Conservation (phyloP, 1,284 basidiomycete species). For the Volvariella volvacea region DNA sequence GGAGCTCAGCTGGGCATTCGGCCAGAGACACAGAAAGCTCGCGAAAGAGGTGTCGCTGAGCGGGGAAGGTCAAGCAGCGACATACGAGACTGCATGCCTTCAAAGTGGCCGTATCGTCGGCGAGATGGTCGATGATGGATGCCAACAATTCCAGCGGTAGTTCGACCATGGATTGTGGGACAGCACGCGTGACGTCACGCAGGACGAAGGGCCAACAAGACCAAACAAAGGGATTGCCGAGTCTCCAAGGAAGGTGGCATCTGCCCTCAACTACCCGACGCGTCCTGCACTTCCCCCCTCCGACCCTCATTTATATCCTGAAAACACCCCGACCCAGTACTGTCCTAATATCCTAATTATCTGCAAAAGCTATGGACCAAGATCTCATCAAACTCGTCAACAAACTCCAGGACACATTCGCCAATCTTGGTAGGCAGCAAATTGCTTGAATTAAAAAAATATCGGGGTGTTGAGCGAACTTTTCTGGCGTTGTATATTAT, state of each 20-base stretch:
- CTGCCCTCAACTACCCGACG: not conserved
- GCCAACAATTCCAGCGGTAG: no score
- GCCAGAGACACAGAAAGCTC: no score
- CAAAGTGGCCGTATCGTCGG: no score
- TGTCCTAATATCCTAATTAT: conserved; percentile 6
- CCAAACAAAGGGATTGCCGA: conserved; percentile 2
- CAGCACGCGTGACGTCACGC: no score
- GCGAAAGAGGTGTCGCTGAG: no score
- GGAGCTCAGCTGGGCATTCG: no score
- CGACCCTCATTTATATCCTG: not conserved
- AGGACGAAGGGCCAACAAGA: not conserved
- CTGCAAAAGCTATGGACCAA: conserved; percentile 62
- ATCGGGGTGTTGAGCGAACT: not conserved
- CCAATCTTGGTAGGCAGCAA: conserved; percentile 62
- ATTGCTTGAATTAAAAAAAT: not conserved
- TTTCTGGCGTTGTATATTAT: conserved; percentile 3
- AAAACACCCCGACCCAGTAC: conserved; percentile 12
- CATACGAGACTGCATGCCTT: no score
- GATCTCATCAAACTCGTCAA: conserved; percentile 96
- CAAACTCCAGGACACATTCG: conserved; percentile 88
- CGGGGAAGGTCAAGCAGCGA: no score
- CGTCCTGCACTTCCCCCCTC: conserved; percentile 1
- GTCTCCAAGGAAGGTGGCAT: no score
- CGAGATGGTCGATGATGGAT: no score
- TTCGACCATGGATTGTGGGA: no score